Base-by-base conservation (phyloP, 2,329 filamentous ascomycete species). In the Alternaria solani region DNA sequence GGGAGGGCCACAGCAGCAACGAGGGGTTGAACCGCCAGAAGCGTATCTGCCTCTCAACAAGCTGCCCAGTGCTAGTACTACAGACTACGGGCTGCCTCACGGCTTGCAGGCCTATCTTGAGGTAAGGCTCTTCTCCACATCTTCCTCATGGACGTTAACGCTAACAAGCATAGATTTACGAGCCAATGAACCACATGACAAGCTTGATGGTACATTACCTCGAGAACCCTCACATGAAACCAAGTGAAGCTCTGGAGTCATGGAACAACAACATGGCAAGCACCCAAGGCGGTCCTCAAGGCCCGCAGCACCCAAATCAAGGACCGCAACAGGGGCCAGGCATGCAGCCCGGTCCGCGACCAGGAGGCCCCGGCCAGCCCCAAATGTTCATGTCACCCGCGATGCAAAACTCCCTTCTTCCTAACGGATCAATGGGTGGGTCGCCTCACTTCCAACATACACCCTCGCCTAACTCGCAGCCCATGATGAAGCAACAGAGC, bases 141-240 rank as follows among this genome's bases (percentile, higher is more conserved):
- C 53, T 38, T 32, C 52, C 44, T 65, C 47, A 49, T 43, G 56
- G 56, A 58, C 53, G 62, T 61, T 58, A 63, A 57, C 51, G 65
- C 71, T 76, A 58, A 76, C 68, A 48, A 60, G 41, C 51, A 41
- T 71, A 89, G 87, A 83, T 89, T 62, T 86, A 85, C 60, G 88
- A 90, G 75, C 89, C 87, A 30, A 85, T 90, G 73, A 87, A 86
- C 55, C 82, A 85, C 65, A 90, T 90, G 88, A 84, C 84, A 58
- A 81, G 84, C 59, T 76, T 89, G 34, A 88, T 89, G 78, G 80
- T 82, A 51, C 86, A 84, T 65, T 85, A 85, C 25, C 82, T 86
- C 57, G 80, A 83, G 49, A 81, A 87, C 65, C 80, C 81, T 5
- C 80, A 83, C 20, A 71, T 88, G 55, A 81, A 82, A 28, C 85